Evolutionary conservation across 2,329 filamentous ascomycete species (phyloP).

Genomic region (Trichoderma aggressivum): DNA sequence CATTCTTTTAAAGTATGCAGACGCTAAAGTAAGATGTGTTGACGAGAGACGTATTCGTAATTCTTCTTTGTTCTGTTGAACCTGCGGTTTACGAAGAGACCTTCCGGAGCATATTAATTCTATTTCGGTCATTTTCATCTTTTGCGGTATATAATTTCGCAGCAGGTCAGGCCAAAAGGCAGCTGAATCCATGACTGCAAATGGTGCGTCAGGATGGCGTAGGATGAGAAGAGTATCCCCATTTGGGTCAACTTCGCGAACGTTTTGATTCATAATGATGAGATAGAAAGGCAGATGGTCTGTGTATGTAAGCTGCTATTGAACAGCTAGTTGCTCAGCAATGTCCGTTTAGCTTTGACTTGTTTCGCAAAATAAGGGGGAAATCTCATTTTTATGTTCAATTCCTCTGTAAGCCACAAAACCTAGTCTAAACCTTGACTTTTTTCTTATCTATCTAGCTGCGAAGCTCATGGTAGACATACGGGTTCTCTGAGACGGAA

Average conservation of each 20-base stretch:
- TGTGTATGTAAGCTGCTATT: not conserved
- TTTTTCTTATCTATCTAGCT: not conserved
- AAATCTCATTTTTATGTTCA: not conserved
- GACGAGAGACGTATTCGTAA: constrained; percentile 21
- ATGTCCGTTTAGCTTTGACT: not conserved
- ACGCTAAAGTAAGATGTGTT: constrained; percentile 34
- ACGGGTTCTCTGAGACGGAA: not conserved
- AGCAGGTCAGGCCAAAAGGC: not conserved
- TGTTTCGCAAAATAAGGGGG: not conserved
- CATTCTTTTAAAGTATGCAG: constrained; percentile 24
- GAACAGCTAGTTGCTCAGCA: not conserved
- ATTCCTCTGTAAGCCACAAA: not conserved
- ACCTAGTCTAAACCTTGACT: not conserved
- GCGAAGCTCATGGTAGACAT: not conserved
- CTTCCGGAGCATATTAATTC: not conserved
- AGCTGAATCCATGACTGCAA: not conserved
- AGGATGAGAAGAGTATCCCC: constrained; percentile 12
- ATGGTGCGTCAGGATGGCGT: not conserved
- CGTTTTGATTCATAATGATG: not conserved
- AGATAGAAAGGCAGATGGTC: not conserved
- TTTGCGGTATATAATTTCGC: not conserved
- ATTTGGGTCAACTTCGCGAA: not conserved
- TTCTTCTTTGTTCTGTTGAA: not conserved
- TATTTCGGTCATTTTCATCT: not conserved
- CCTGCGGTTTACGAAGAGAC: not conserved